These are phyloP conservation scores for Centrapalus pauciflorus DNA, from an alignment of 129 eudicot species.

Conservation along the genomic window DNA sequence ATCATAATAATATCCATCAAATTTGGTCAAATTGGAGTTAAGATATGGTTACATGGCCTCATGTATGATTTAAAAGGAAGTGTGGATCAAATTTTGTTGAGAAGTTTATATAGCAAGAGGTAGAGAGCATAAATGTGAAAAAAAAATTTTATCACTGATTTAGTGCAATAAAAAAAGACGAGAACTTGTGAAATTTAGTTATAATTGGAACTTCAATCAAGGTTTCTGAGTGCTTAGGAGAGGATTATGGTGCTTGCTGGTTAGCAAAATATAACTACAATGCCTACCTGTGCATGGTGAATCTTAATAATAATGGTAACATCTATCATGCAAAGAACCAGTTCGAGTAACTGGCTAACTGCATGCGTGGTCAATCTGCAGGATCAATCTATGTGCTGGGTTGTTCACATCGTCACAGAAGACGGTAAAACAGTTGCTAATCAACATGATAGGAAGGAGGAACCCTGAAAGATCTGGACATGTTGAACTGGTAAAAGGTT, in stretches of 20 bases:
- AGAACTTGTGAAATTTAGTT: background rate
- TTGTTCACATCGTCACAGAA: background rate
- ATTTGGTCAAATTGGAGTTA: background rate
- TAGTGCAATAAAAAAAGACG: background rate
- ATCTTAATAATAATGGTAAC: background rate
- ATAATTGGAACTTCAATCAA: background rate
- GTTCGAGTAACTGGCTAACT: background rate
- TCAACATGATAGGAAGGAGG: background rate
- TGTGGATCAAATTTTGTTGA: background rate
- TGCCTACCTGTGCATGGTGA: background rate
- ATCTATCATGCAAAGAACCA: background rate
- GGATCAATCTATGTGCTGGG: background rate
- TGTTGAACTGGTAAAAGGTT: background rate
- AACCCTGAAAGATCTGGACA: background rate
- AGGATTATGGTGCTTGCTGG: background rate
- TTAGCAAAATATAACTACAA: background rate
- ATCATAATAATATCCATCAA: background rate
- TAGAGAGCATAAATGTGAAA: background rate
- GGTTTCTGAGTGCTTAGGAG: background rate
- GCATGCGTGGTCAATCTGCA: background rate
- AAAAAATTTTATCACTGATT: too few relatives aligned
- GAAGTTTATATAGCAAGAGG: background rate
- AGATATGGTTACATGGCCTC: background rate
- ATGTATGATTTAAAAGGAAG: background rate
- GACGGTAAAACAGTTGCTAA: background rate